Evolutionary conservation across 1,139 yeast species (phyloP).

Genomic region (Blastobotrys malaysiensis): DNA sequence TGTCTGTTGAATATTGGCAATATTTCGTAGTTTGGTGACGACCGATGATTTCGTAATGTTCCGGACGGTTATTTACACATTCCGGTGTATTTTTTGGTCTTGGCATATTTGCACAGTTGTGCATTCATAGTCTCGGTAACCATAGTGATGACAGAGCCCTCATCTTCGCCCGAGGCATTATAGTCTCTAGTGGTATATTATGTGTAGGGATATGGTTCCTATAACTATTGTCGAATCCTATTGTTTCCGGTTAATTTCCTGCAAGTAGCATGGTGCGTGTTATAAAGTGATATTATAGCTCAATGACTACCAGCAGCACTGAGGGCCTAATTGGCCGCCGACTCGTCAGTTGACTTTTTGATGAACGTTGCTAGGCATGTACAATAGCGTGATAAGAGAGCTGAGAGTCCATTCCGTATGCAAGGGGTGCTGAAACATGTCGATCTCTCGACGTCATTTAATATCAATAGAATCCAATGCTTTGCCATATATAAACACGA

Average conservation of each 20-base stretch:
- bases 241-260: too few relatives aligned
- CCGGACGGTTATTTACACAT: neutral
- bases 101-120: too few relatives aligned
- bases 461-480: neutral
- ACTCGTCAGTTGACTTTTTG: neutral
- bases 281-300: neutral
- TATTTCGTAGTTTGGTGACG: neutral
- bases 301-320: too few relatives aligned
- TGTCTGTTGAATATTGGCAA: constrained; percentile 4
- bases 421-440: neutral
- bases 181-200: too few relatives aligned
- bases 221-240: too few relatives aligned
- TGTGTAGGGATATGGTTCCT: too few relatives aligned
- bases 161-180: too few relatives aligned
- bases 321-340: neutral
- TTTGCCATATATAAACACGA: neutral
- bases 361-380: neutral
- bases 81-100: neutral
- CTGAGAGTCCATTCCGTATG: neutral
- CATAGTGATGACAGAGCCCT: too few relatives aligned
- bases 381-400: too few relatives aligned
- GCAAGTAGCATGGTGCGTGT: too few relatives aligned
- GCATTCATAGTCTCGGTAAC: too few relatives aligned
- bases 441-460: neutral
- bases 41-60: neutral